Conservation (phyloP, 2,329 filamentous ascomycete genomes). For the Monilinia vaccinii-corymbosi region DNA sequence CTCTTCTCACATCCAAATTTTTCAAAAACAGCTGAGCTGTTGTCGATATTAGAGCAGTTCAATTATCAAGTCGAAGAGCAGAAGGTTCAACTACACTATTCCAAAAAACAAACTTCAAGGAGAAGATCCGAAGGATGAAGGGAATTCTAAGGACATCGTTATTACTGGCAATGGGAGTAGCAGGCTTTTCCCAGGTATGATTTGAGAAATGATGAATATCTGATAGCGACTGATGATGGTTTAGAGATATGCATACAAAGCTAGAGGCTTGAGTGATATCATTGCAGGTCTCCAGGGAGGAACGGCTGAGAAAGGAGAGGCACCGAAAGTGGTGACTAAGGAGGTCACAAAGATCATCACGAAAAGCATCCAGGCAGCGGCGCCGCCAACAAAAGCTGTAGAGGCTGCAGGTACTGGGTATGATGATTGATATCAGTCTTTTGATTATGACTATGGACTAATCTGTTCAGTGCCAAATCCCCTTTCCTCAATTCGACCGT, state of each 20-base stretch:
- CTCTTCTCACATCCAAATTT: conserved; percentile 17
- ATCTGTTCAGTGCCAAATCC: conserved; percentile 20
- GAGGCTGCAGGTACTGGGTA: conserved; percentile 9
- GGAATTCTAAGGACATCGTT: conserved; percentile 17
- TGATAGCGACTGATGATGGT: neutral
- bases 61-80: neutral
- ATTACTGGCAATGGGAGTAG: conserved; percentile 17
- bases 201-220: neutral
- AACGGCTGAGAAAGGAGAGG: conserved; percentile 2
- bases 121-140: conserved; percentile 21
- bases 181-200: conserved; percentile 19
- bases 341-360: conserved; percentile 26
- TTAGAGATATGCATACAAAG: conserved; percentile 2
- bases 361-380: conserved; percentile 22
- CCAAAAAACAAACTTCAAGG: neutral
- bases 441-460: conserved; percentile 14
- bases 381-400: conserved; percentile 16
- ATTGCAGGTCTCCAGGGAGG: conserved; percentile 17
- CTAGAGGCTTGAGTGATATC: conserved; percentile 11
- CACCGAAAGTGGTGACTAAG: neutral
- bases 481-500: conserved; percentile 33
- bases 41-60: conserved; percentile 15
- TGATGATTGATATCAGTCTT: neutral
- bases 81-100: neutral
- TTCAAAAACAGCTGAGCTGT: conserved; percentile 26